Conservation (phyloP, 1,284 basidiomycete species). For the Ustilago hordei region DNA sequence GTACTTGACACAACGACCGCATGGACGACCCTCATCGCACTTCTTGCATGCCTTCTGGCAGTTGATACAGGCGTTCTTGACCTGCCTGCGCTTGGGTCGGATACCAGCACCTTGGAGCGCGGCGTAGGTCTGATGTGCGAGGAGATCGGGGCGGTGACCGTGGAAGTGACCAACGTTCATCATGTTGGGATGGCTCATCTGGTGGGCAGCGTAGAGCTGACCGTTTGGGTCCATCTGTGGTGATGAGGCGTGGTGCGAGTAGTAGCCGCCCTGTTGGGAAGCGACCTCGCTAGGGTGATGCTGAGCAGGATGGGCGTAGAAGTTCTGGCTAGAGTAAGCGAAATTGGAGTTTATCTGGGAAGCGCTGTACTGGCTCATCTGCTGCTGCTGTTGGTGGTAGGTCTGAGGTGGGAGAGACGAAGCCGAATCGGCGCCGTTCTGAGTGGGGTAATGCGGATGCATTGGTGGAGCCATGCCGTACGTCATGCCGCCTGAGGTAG, state of each 20-base stretch:
- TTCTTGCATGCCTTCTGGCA: conserved; percentile 92
- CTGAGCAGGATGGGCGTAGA: conserved; percentile 41
- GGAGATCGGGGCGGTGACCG: conserved; percentile 28
- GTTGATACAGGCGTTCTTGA: conserved; percentile 89
- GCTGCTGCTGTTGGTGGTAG: conserved; percentile 40
- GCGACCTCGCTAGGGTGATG: conserved; percentile 38
- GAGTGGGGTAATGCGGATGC: conserved; percentile 45
- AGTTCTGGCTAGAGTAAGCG: conserved; percentile 37
- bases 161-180: conserved; percentile 39
- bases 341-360: conserved; percentile 39
- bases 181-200: conserved; percentile 50
- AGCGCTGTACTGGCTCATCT: conserved; percentile 43
- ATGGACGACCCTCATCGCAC: conserved; percentile 86
- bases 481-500: conserved; percentile 29
- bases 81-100: conserved; percentile 79
- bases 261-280: conserved; percentile 42
- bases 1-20: conserved; percentile 86
- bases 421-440: conserved; percentile 27
- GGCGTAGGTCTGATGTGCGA: conserved; percentile 40
- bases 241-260: conserved; percentile 41
- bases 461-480: conserved; percentile 53
- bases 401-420: conserved; percentile 28
- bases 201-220: conserved; percentile 46
- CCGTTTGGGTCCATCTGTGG: conserved; percentile 49
- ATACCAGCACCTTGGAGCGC: conserved; percentile 39